Evolutionary conservation across 2,329 filamentous ascomycete genomes (phyloP).

Genomic region (Phyllosticta paracitricarpa): DNA sequence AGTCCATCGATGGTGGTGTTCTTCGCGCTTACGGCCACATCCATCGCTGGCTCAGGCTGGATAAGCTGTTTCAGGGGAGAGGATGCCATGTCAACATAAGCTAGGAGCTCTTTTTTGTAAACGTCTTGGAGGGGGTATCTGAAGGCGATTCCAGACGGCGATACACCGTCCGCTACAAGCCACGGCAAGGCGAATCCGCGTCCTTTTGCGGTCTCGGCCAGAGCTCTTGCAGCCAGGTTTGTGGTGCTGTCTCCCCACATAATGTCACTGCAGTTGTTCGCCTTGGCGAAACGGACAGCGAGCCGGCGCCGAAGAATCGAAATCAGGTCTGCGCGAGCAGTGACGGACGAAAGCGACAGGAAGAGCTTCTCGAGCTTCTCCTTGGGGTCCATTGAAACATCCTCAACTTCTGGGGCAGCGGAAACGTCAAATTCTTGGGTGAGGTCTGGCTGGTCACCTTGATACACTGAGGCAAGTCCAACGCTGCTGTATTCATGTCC

Average conservation of each 20-base stretch:
- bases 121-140: conserved; percentile 80
- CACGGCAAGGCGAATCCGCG: conserved; percentile 75
- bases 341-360: conserved; percentile 56
- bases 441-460: background rate
- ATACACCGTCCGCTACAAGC: conserved; percentile 66
- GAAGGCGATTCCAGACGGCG: conserved; percentile 48
- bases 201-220: conserved; percentile 84
- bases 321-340: conserved; percentile 64
- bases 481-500: conserved; percentile 53
- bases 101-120: conserved; percentile 66
- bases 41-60: conserved; percentile 29
- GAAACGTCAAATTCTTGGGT: conserved; percentile 11
- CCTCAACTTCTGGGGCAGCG: background rate
- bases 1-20: conserved; percentile 84
- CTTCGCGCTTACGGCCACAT: conserved; percentile 50
- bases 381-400: background rate
- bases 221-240: conserved; percentile 71
- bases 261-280: conserved; percentile 55
- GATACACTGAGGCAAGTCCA: conserved; percentile 50
- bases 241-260: conserved; percentile 83
- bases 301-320: conserved; percentile 62
- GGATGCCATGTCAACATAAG: conserved; percentile 49
- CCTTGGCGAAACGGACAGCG: conserved; percentile 54
- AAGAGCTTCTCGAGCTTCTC: conserved; percentile 44
- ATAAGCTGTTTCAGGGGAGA: conserved; percentile 38